Evolutionary conservation across 2,329 filamentous ascomycete species (phyloP), one percentile per base, ranked within the genome.

Genomic region (Drechslera avenae): DNA sequence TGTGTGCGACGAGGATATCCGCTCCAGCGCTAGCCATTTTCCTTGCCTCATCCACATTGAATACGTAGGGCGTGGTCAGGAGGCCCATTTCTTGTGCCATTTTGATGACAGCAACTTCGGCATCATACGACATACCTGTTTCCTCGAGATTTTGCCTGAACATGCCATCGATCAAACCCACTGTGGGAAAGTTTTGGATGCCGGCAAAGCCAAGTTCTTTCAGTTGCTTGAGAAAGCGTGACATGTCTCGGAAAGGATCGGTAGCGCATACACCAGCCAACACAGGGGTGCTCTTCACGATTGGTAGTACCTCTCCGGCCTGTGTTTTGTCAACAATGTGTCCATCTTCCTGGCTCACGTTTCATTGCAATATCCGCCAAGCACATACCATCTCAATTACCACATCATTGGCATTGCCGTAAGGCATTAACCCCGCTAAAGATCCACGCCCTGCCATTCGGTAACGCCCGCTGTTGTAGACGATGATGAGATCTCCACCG

Each of bases 181-280:
- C 86, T 0, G 87, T 89, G 1, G 87, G 87, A 66, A 90, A 90
- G 62, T 90, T 90, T 68, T 90, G 87, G 12, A 89, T 79, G 1
- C 87, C 87, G 1, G 82, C 81, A 57, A 90, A 89, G 0, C 87
- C 87, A 13, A 87, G 70, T 1, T 79, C 78, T 46, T 81, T 80
- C 30, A 90, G 74, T 64, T 88, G 79, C 14, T 69, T 65, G 13
- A 89, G 76, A 62, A 90, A 89, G 4, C 71, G 64, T 2, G 79
- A 73, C 67, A 89, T 88, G 49, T 81, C 76, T 23, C 84, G 79
- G 72, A 89, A 88, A 0, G 86, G 87, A 54, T 90, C 87, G 0
- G 86, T 88, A 10, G 81, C 86, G 64, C 87, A 90, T 16, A 90
- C 84, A 1, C 87, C 87, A 1, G 87, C 86, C 0, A 90, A 77